Evolutionary conservation across 202 grass and related monocot genomes (phyloP), one percentile per base, ranked within the genome.

Genomic region (Digitaria exilis): DNA sequence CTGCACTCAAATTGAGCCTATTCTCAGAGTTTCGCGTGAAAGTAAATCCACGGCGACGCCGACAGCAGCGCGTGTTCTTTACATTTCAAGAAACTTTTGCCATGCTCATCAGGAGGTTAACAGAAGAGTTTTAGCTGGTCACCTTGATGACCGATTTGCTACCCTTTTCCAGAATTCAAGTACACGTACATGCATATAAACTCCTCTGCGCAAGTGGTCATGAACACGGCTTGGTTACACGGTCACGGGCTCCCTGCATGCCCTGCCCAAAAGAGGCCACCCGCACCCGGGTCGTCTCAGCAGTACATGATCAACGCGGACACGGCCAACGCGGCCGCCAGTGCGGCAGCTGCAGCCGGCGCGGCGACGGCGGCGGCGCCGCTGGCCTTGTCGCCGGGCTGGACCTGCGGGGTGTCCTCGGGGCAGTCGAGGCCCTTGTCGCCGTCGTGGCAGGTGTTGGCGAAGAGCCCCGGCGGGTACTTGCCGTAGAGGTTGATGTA

Each of bases 401-500:
- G 21, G 31, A 89, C 30, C 71, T 86, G 80, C 54, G 82, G 78
- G 9, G 79, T 59, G 70, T 79, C 84, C 4, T 75, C 84, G 3
- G 91, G 85, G 83, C 94, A 97, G 0, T 78, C 9, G 37, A 97
- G 87, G 2, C 94, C 94, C 1, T 81, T 17, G 64, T 87, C 71
- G 77, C 76, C 77, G 30, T 89, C 94, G 31, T 65, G 75, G 89
- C 89, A 97, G 35, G 90, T 93, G 62, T 89, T 92, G 68, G 89
- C 87, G 34, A 97, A 97, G 57, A 97, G 94, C 3, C 94, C 91
- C 14, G 94, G 85, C 12, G 89, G 94, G 85, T 97, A 97, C 71
- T 94, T 91, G 73, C 94, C 94, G 76, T 94, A 90, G 67, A 92
- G 75, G 90, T 97, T 94, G 84, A 97, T 94, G 68, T 92, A 90